Evolutionary conservation across 768 basidiomycete species (phyloP), one percentile per base, ranked within the genome.

Genomic region (Vishniacozyma victoriae): DNA sequence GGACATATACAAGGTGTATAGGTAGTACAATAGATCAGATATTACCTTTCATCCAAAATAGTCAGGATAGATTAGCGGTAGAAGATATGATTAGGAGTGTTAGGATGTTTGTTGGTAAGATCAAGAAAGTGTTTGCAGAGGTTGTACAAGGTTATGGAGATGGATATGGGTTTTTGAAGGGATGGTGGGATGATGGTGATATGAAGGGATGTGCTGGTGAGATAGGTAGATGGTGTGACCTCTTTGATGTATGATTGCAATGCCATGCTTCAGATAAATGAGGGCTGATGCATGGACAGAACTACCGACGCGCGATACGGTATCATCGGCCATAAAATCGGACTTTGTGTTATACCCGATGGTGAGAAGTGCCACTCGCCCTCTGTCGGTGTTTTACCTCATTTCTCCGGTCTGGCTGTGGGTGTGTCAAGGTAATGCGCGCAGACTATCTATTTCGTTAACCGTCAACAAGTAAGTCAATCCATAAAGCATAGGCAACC

Each of bases 101-200:
- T 5, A 52, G 47, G 37, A 45, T 52, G 13, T 63, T 63, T 48
- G 48, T 67, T 15, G 41, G 49, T 9, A 67, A 67, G 51, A 55
- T 52, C 36, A 63, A 59, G 41, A 67, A 67, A 42, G 57, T 67
- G 19, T 61, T 67, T 44, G 58, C 59, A 11, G 61, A 63, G 40
- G 57, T 67, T n/a, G 64, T 59, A 19, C 38, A 20, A 9, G 29
- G 58, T 55, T 67, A 67, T 41, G 57, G 59, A 16, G 59, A 67
- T 44, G 40, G 46, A 16, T 67, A 63, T 44, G 46, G 47, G 12
- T 67, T 63, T 41, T 26, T 61, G 29, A 35, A 48, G 35, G 64
- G 64, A 2, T 57, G 48, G 50, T 67, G 64, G 64, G 62, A 61
- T 48, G 59, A 63, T 26, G 33, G 22, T 3, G 57, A 44, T 14